Evolutionary conservation across 768 basidiomycete genomes (phyloP), one percentile per base, ranked within the genome.

Genomic region (Leucocoprinus leucothites): DNA sequence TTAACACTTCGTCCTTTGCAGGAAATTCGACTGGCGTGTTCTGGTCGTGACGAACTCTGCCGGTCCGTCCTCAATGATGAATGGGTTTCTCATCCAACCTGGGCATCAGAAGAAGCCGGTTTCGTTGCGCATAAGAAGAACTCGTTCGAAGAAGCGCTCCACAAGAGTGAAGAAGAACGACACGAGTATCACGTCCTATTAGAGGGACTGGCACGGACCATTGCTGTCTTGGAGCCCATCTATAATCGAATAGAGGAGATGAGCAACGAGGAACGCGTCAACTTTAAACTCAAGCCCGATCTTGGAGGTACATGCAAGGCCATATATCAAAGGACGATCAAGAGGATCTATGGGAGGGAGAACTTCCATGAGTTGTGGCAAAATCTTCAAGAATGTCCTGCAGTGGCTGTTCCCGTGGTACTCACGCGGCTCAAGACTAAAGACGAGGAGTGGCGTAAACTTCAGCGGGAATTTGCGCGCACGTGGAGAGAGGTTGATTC

Each of bases 11-110:
- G 51, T 58, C 58, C 48, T 60, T 64, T 60, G 54, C 52, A 97
- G 94, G 96, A 98, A 74, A 82, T 88, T 60, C 80, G 82, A 38
- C 71, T 98, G 18, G 90, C 93, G 24, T 98, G 97, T 67, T 97
- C 97, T 2, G 95, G 91, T 9, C 86, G 97, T 25, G 95, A 98
- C 63, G 85, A 93, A 58, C 86, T 98, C 53, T 95, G 91, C 66
- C 91, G 94, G 67, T 94, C 93, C 25, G 94, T 99, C 25, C 81
- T 99, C 44, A 99, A 99, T 66, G 95, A 98, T 65, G 84, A 88
- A 61, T 98, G 97, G 96, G 94, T 98, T 9, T 97, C 96, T 13
- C 96, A 98, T 69, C 96, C 97, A 2, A 96, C 94, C 1, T 97
- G 94, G 92, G 94, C 94, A 8, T 95, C 94, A 19, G 96, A 98